Base-by-base conservation (phyloP, 1,284 basidiomycete genomes). In the Hortiboletus rubellus region DNA sequence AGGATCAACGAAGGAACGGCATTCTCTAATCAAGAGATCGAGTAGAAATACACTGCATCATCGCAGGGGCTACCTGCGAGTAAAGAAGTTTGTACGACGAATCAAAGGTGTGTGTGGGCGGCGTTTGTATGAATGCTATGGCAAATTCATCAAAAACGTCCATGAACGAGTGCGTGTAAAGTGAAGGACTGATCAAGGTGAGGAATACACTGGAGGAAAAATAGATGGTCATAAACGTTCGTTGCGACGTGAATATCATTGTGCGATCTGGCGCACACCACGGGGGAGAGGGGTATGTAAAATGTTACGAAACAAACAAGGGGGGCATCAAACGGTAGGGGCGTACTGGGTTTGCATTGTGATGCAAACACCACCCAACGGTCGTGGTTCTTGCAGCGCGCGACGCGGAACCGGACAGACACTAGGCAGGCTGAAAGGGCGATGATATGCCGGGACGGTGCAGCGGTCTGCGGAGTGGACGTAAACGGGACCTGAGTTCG, bases 391-490 rank as follows among this genome's bases (percentile, higher is more conserved):
- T 36, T 55, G 65, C 43, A 46, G 10, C 8, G 34, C 24, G 15
- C 4, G 40, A 17, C 46, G 49, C 11, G 50, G 40, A 22, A 34
- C 41, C 11, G 55, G 57, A 43, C 37, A 52, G 47, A 66, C 18
- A 11, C 44, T 62, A 10, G 63, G 63, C 5, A 48, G 30, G 43
- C 45, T 54, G 46, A 69, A 69, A 17, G 65, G 67, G 30, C 50
- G 65, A 45, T 58, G 57, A 34, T 50, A 59, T 37, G 46, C 48
- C 8, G 65, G 65, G n/a, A 58, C 1, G n/a, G 52, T 42, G 31
- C 6, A 38, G 3, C 10, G 36, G 8, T 63, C 34, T 7, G 30
- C 17, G 22, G 50, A 18, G n/a, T 14, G 41, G 37, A 46, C 7
- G 2, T 41, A 7, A 9, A 30, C 22, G 14, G 15, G 30, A 34